Conservation (phyloP, 148 eudicot genomes). For the Camellia japonica region DNA sequence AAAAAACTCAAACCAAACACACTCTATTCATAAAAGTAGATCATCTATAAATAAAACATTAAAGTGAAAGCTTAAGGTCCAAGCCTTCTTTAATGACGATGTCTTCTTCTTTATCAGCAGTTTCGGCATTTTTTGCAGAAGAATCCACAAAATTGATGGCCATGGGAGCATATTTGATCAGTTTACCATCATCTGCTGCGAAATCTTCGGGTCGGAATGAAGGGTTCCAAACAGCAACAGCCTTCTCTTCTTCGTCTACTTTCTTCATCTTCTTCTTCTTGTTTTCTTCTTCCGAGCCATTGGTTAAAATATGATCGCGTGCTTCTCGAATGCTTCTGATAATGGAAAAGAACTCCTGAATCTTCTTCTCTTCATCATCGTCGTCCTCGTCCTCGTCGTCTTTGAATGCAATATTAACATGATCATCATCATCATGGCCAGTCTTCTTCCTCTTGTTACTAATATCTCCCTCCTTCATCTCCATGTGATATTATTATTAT, state of each 20-base stretch:
- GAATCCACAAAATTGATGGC: neutral
- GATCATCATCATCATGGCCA: neutral
- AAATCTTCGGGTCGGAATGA: neutral
- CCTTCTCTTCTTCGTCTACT: neutral
- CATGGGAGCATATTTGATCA: neutral
- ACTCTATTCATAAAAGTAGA: no score
- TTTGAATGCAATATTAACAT: neutral
- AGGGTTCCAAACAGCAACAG: neutral
- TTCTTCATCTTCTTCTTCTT: neutral
- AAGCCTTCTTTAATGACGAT: neutral
- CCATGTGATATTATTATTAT: neutral
- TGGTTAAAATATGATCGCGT: neutral
- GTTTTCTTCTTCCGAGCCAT: neutral
- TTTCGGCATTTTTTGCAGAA: neutral
- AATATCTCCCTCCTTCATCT: neutral
- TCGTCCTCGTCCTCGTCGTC: neutral
- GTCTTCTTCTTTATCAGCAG: neutral
- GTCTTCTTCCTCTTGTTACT: slow-evolving; percentile 5
- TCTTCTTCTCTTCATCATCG: slow-evolving; percentile 5
- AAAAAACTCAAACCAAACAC: no score
- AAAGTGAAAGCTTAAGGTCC: slow-evolving; percentile 4
- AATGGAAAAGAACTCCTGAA: neutral
- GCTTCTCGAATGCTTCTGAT: slow-evolving; percentile 8
- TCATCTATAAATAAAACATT: neutral
- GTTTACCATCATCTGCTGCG: neutral